Base-by-base conservation (phyloP, 1,139 yeast species). In the Yamadazyma sp. region DNA sequence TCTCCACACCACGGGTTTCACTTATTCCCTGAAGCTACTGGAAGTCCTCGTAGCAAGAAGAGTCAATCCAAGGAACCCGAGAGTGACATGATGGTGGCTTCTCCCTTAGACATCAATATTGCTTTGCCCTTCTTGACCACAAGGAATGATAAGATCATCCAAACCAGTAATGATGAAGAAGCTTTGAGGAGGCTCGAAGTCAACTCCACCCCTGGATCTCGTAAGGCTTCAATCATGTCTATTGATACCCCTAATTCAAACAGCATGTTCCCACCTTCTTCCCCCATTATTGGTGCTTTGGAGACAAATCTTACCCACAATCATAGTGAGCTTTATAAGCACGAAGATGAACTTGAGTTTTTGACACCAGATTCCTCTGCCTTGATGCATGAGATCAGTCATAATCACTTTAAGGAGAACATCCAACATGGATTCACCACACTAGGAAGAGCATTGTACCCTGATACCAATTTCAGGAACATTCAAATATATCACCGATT, bases 401-500 rank as follows among this genome's bases (percentile, higher is more conserved):
- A 46, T 22, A 48, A 51, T 28, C 35, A 47, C 23, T 51, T 52
- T 18, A 58, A 57, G 31, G 70, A 64, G 35, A 65, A 62, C 42
- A 57, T 66, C 27, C 64, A 60, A 37, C 57, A 57, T 24, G 76
- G 76, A 1, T 67, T 54, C 43, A 70, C 76, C 3, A 50, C 55
- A 2, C 52, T 62, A 5, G 43, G 64, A 0, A 60, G 64, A 37
- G 76, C 76, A 1, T 57, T 70, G 37, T 77, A 81, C 45, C 87
- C 96, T 0, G 95, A 88, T 54, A 70, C 82, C 13, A 79, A 82
- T 51, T 84, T 77, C 51, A 74, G 84, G 32, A 86, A 83, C 52
- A 74, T 89, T 37, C 80, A 78, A 45, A 73, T 87, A 20, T 73
- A 76, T 48, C 97, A 89, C 59, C 71, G 95, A 40, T 64, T 89